Conservation (phyloP, 768 basidiomycete species). For the Cyathus striatus region DNA sequence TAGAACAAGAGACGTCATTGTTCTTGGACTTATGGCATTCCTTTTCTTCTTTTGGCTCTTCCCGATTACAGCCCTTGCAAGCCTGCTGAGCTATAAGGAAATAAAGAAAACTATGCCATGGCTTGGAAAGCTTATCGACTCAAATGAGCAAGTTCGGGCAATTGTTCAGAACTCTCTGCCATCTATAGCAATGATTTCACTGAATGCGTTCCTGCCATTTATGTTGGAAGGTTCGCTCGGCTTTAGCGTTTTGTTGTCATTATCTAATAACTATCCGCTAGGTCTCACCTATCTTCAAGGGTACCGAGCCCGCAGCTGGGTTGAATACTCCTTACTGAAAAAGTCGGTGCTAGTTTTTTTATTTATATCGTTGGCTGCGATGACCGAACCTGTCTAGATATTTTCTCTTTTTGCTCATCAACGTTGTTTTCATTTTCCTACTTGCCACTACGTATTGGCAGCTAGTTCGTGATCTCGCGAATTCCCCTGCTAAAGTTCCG, state of each 20-base stretch:
- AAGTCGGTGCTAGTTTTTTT: slow-evolving; percentile 51
- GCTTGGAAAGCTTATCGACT: slow-evolving; percentile 81
- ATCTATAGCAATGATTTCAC: slow-evolving; percentile 80
- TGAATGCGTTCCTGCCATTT: slow-evolving; percentile 89
- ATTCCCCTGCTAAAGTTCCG: slow-evolving; percentile 90
- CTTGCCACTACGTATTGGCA: slow-evolving; percentile 90
- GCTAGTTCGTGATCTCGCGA: slow-evolving; percentile 85
- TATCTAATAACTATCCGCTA: slow-evolving; percentile 10
- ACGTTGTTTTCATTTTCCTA: slow-evolving; percentile 93
- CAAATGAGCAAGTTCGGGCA: slow-evolving; percentile 72
- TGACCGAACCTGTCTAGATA: slow-evolving; percentile 52
- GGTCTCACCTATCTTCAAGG: slow-evolving; percentile 89
- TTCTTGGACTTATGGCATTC: slow-evolving; percentile 61
- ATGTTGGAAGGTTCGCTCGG: slow-evolving; percentile 68
- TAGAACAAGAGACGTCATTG: slow-evolving; percentile 65
- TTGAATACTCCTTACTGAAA: slow-evolving; percentile 88
- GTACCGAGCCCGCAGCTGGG: slow-evolving; percentile 83
- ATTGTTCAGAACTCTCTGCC: slow-evolving; percentile 95
- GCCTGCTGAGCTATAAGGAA: slow-evolving; percentile 86
- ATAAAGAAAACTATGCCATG: slow-evolving; percentile 89
- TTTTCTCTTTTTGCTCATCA: slow-evolving; percentile 86
- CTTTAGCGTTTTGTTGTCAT: slow-evolving; percentile 1
- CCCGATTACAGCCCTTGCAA: slow-evolving; percentile 83
- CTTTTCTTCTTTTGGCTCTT: slow-evolving; percentile 90
- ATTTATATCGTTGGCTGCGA: neutral